Conservation (phyloP, 768 basidiomycete species). For the Tricholoma bakamatsutake region DNA sequence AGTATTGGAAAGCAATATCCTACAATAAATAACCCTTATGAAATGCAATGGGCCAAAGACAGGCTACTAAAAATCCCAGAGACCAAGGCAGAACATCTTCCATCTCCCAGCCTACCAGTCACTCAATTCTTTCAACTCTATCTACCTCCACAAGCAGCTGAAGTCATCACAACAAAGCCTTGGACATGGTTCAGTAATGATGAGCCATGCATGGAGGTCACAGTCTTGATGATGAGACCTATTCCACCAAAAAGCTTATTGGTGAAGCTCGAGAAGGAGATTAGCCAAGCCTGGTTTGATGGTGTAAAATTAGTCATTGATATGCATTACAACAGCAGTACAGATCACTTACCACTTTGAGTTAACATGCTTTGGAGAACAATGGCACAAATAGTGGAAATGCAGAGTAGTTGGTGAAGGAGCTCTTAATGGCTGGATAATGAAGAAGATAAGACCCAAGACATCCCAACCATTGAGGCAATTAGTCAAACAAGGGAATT, state of each 20-base stretch:
- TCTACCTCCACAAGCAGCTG: neutral
- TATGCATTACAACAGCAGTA: slow-evolving; percentile 11
- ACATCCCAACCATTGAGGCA: neutral
- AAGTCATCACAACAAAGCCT: neutral
- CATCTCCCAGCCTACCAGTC: neutral
- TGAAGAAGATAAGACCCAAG: neutral
- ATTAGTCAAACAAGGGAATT: neutral
- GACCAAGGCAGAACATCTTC: too few species aligned
- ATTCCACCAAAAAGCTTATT: neutral
- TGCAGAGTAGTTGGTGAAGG: neutral
- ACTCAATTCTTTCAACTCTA: neutral
- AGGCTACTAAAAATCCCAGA: neutral
- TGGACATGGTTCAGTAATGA: neutral
- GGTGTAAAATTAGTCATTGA: slow-evolving; percentile 14
- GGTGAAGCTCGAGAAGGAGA: neutral
- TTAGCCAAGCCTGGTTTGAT: slow-evolving; percentile 18
- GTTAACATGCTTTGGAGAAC: slow-evolving; percentile 11
- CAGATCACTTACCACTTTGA: slow-evolving; percentile 12
- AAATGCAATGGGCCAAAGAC: neutral
- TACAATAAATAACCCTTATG: neutral
- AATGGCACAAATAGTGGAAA: neutral
- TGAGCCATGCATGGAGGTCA: neutral
- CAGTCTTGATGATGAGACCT: neutral
- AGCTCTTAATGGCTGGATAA: neutral
- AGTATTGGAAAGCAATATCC: neutral